A percentile compares a stretch with the other conserved stretches of the same genome.
Conservation (phyloP, 805 yeast genomes). For the Sugiyamaella americana region DNA sequence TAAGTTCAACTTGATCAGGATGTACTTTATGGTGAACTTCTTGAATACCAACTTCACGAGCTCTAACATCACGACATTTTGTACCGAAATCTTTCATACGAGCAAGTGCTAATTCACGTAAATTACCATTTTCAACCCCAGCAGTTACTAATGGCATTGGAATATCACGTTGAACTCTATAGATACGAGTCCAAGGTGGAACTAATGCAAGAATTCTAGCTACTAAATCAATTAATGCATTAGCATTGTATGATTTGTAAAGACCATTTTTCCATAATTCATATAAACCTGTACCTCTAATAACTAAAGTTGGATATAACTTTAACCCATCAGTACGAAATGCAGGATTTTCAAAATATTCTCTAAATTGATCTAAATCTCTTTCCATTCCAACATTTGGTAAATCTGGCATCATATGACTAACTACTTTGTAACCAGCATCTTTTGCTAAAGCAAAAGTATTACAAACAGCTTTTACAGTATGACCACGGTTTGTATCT, state of each 20-base stretch:
- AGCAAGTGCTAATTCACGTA: conserved; percentile 90
- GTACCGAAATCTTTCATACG: conserved; percentile 99
- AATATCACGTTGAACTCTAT: conserved; percentile 96
- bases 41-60: conserved; percentile 97
- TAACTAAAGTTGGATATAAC: conserved; percentile 91
- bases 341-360: conserved; percentile 93
- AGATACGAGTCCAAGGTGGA: conserved; percentile 99
- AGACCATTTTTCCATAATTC: conserved; percentile 96
- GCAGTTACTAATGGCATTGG: conserved; percentile 98
- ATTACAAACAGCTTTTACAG: conserved; percentile 92
- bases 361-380: conserved; percentile 91
- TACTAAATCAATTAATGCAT: conserved; percentile 86
- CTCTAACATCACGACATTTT: conserved; percentile 89
- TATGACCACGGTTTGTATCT: conserved; percentile 97
- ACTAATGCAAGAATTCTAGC: conserved; percentile 94
- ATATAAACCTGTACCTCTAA: conserved; percentile 94
- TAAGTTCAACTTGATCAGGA: conserved; percentile 94
- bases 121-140: conserved; percentile 96
- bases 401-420: conserved; percentile 99
- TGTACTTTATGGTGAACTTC: conserved; percentile 95
- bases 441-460: conserved; percentile 96
- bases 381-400: conserved; percentile 99
- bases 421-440: conserved; percentile 95
- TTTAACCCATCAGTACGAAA: conserved; percentile 96
- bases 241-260: conserved; percentile 90